These are phyloP conservation scores for Coemansia sp. DNA, from an alignment of 192 early-diverging fungal genomes.

Conservation along the genomic window DNA sequence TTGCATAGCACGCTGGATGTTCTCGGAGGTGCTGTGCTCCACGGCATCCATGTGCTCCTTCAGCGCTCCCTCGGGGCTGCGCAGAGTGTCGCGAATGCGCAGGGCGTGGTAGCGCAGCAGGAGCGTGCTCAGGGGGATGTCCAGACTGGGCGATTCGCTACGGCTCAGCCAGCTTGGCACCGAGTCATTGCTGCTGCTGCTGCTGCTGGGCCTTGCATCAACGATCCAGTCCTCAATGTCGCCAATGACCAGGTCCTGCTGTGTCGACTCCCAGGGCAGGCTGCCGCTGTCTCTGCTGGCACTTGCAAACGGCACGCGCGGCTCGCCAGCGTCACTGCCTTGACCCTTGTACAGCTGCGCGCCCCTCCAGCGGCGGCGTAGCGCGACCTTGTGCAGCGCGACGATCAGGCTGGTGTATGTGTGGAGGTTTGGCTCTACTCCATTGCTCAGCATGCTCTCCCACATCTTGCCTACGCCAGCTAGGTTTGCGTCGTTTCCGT, in stretches of 20 bases:
- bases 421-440: constrained; percentile 40
- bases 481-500: constrained; percentile 34
- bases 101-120: constrained; percentile 38
- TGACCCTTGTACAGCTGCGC: not conserved
- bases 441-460: constrained; percentile 33
- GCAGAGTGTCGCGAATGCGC: constrained; percentile 30
- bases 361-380: constrained; percentile 38
- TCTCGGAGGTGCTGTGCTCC: constrained; percentile 14
- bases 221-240: constrained; percentile 35
- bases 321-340: not conserved
- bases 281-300: not conserved
- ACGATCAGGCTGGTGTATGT: constrained; percentile 48
- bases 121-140: constrained; percentile 47
- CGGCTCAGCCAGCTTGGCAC: constrained; percentile 2
- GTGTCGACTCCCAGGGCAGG: constrained; percentile 21
- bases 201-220: not conserved
- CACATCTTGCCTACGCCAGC: constrained; percentile 29
- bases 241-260: constrained; percentile 37
- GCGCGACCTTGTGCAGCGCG: constrained; percentile 41
- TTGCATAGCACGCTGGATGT: constrained; percentile 38
- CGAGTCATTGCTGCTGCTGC: not conserved
- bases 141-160: constrained; percentile 13
- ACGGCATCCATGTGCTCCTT: not conserved
- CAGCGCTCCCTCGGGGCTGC: not conserved
- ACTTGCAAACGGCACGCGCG: not conserved